A percentile compares a stretch with the other conserved stretches of the same genome.
phyloP scores from a whole-genome alignment of 768 basidiomycete genomes.

The Tulasnella calospora region DNA sequence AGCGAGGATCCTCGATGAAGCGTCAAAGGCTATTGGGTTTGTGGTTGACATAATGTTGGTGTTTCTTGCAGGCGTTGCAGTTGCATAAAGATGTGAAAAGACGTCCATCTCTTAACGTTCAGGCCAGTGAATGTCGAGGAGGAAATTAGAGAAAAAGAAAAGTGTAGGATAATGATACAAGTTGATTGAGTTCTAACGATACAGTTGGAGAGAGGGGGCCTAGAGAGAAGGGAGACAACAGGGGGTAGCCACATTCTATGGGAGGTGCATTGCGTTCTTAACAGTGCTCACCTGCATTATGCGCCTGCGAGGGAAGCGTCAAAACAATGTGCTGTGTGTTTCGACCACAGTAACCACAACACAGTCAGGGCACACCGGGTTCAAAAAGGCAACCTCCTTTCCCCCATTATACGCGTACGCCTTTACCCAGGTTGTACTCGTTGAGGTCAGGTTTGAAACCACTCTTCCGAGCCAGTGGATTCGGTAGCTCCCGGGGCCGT shows the following conservation, averaged over 20 bases:
- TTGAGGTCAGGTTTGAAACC: neutral
- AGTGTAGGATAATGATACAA: neutral
- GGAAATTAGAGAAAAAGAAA: neutral
- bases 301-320: neutral
- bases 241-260: neutral
- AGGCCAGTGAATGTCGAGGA: neutral
- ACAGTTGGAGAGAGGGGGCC: neutral
- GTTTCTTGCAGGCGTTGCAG: neutral
- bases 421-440: neutral
- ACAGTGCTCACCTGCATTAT: neutral
- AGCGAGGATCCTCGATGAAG: neutral
- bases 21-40: neutral
- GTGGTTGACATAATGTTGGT: neutral
- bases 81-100: constrained; percentile 8
- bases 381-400: constrained; percentile 3
- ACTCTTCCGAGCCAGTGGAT: neutral
- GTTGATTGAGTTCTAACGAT: neutral
- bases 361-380: neutral
- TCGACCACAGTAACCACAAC: neutral
- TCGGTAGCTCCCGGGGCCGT: no score
- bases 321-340: neutral
- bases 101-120: neutral
- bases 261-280: neutral
- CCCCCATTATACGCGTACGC: neutral
- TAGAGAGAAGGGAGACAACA: neutral